Evolutionary conservation across 2,329 filamentous ascomycete species (phyloP).

Genomic region (Tolypocladium amazonense): DNA sequence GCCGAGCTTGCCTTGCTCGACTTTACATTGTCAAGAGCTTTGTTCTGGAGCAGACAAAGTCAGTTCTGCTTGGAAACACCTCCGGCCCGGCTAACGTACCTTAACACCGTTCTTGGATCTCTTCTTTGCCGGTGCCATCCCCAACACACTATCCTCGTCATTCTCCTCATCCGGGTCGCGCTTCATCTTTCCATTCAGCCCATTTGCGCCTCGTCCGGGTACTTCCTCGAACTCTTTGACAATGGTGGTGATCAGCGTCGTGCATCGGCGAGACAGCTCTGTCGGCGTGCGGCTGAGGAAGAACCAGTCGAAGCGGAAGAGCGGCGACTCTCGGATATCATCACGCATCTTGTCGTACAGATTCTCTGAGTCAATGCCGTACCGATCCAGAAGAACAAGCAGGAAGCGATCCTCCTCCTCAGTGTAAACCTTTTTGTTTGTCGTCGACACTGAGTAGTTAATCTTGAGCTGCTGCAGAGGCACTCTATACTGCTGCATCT

Average conservation of each 20-base stretch:
- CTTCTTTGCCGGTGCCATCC: slow-evolving; percentile 83
- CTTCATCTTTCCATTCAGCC: slow-evolving; percentile 59
- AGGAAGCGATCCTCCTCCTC: slow-evolving; percentile 97
- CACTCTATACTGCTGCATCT: slow-evolving; percentile 94
- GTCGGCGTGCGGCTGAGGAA: slow-evolving; percentile 90
- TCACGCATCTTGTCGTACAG: slow-evolving; percentile 94
- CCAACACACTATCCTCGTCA: slow-evolving; percentile 70
- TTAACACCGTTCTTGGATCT: slow-evolving; percentile 84
- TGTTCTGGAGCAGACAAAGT: slow-evolving; percentile 55
- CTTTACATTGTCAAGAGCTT: slow-evolving; percentile 83
- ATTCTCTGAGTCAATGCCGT: slow-evolving; percentile 81
- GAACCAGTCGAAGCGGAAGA: slow-evolving; percentile 99
- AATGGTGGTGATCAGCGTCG: slow-evolving; percentile 86
- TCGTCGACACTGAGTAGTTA: slow-evolving; percentile 97
- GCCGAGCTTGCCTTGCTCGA: slow-evolving; percentile 67
- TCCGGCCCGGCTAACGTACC: slow-evolving; percentile 34
- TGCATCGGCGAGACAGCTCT: slow-evolving; percentile 86
- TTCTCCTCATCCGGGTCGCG: slow-evolving; percentile 72
- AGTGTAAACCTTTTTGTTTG: slow-evolving; percentile 99
- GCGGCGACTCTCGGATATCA: slow-evolving; percentile 84
- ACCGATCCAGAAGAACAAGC: slow-evolving; percentile 83
- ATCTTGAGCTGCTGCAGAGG: slow-evolving; percentile 96
- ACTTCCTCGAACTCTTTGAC: slow-evolving; percentile 84
- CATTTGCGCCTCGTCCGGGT: slow-evolving; percentile 43
- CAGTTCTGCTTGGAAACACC: neutral